Evolutionary conservation across 352 stramenopile genomes (phyloP).

Genomic region (Pythium rhizo-oryzae): DNA sequence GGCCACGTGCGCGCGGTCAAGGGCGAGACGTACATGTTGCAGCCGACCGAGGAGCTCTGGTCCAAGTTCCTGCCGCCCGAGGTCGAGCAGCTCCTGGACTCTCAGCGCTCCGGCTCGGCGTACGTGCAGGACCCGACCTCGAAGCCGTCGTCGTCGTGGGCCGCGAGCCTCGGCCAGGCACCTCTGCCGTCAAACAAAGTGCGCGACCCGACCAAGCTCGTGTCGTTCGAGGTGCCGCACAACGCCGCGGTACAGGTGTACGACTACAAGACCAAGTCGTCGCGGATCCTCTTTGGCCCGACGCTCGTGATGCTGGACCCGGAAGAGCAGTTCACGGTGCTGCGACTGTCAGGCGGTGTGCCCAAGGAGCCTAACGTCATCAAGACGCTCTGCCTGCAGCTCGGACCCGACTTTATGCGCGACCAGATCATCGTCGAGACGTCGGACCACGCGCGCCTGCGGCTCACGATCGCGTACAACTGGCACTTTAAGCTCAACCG

Average conservation of each 20-base stretch:
- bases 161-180: slow-evolving; percentile 4
- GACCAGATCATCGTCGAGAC: slow-evolving; percentile 86
- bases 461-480: slow-evolving; percentile 84
- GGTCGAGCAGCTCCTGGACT: slow-evolving; percentile 64
- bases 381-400: slow-evolving; percentile 75
- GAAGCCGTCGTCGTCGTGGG: not conserved
- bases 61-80: slow-evolving; percentile 61
- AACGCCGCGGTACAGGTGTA: slow-evolving; percentile 85
- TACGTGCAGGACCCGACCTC: slow-evolving; percentile 59
- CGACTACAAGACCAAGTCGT: slow-evolving; percentile 84
- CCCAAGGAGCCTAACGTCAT: slow-evolving; percentile 83
- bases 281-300: slow-evolving; percentile 78
- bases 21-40: slow-evolving; percentile 82
- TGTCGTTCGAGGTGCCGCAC: slow-evolving; percentile 83
- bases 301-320: slow-evolving; percentile 82
- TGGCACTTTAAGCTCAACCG: slow-evolving; percentile 77
- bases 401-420: slow-evolving; percentile 84
- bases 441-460: slow-evolving; percentile 73
- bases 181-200: not conserved
- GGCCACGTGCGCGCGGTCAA: slow-evolving; percentile 75
- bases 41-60: slow-evolving; percentile 80
- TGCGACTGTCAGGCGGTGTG: slow-evolving; percentile 67
- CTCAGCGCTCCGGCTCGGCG: slow-evolving; percentile 55
- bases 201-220: slow-evolving; percentile 66
- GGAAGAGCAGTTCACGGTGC: slow-evolving; percentile 82